Base-by-base conservation (phyloP, 1,284 basidiomycete genomes). In the Pseudozyma sp. region DNA sequence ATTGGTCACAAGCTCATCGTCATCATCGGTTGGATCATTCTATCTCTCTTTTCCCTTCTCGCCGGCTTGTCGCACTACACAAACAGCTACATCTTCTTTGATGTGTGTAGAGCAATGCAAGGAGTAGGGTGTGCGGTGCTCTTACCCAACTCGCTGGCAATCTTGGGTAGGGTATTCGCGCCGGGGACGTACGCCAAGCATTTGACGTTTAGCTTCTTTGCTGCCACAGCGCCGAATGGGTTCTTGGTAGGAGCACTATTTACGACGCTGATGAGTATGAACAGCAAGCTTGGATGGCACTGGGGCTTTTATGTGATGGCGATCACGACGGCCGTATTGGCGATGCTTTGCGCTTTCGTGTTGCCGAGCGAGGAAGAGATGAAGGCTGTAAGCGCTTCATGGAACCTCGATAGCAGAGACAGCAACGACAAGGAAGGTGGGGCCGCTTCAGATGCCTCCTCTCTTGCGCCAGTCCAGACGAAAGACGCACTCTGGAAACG, bases 281-380 rank as follows among this genome's bases (percentile, higher is more conserved):
- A 70, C 31, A 34, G 19, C 1, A 34, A 44, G 1, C 19, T 73
- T 16, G 65, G 60, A 8, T 81, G 79, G 79, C 52, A n/a, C 7
- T 80, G 73, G 68, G 72, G 59, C 4, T 82, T 71, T 49, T 82
- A 79, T 54, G 19, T 79, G 31, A 66, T 72, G 44, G 63, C 74
- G 10, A 78, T 82, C 44, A 43, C 59, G 0, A 31, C 58, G 11
- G 62, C 60, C 0, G 13, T 73, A 0, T 47, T 82, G 12, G 71
- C 72, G 7, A 52, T 48, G 4, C 1, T 63, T 10, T 61, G 74
- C 13, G 19, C 59, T 0, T 48, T 56, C 31, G 59, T 78, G 12
- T 38, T 82, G 16, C 79, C 79, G 9, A 57, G 36, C n/a, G 76
- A 77, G 16, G 45, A 54, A 5, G 72, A 76, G 39, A 66, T 70